Base-by-base conservation (phyloP, 1,284 basidiomycete genomes). In the Porogramme epimiltina region DNA sequence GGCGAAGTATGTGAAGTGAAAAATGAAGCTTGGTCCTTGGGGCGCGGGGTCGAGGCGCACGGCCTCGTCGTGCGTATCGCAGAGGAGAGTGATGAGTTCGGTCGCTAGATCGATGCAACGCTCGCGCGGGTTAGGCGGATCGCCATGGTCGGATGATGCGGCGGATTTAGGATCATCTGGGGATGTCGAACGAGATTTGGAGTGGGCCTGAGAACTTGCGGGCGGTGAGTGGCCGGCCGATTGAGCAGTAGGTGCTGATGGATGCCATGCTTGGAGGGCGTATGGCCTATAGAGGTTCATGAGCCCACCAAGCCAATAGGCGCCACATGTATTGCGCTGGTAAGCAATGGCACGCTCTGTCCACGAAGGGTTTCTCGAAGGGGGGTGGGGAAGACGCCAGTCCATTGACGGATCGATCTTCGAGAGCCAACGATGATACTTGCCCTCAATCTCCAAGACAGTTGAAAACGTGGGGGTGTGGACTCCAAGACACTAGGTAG, bases 361-460 rank as follows among this genome's bases (percentile, higher is more conserved):
- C 9, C 39, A 39, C n/a, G 45, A 59, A 22, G 54, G 22, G 20
- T 45, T 48, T 19, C n/a, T 36, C 3, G 49, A 45, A 3, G 40
- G 48, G 0, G 39, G 22, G n/a, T 49, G 49, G 11, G 58, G 42
- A 6, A 47, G 36, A 8, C 57, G 59, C 61, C 60, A 66, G 22
- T 62, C 54, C 26, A 70, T 52, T 2, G 60, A 53, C 0, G 61
- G 43, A 15, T 73, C 73, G 4, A 77, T 62, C n/a, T 67, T 62
- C 18, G 60, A 54, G 54, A 75, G 70, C 78, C 79, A 82, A 26
- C 70, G 63, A 47, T 73, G 62, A 54, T 76, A 70, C 38, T 71
- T 73, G 33, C 65, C 61, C 53, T 79, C 77, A 59, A 79, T 64
- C 31, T 73, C 72, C 36, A 74, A 64, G 42, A 75, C 72, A 13